These are phyloP conservation scores for Tinospora cordifolia DNA, from an alignment of 164 flowering plant genomes.

Conservation along the genomic window DNA sequence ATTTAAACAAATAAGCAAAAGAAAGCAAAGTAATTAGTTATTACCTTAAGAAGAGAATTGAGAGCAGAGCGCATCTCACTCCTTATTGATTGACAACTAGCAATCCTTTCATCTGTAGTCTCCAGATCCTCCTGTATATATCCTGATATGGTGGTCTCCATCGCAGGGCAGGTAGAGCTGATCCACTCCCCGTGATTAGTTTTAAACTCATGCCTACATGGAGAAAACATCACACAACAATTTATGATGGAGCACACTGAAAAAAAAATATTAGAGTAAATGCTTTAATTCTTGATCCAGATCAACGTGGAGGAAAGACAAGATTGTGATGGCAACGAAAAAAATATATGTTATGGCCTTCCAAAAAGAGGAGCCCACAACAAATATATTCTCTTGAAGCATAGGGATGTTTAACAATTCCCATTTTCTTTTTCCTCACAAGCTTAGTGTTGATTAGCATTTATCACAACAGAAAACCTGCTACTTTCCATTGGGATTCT, in stretches of 20 bases:
- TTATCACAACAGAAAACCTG: too few species aligned
- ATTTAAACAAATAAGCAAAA: neutral
- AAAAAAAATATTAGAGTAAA: neutral
- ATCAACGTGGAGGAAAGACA: neutral
- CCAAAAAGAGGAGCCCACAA: neutral
- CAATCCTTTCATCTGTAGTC: conserved; percentile 33
- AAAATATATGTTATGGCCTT: neutral
- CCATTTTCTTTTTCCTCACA: too few species aligned
- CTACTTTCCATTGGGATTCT: too few species aligned
- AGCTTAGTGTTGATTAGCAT: too few species aligned
- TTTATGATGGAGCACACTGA: too few species aligned
- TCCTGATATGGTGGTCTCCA: conserved; percentile 39
- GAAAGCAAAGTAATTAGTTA: conserved; percentile 5
- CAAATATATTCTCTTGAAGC: neutral
- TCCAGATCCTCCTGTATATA: conserved; percentile 30
- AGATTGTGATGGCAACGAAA: neutral
- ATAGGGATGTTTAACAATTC: neutral
- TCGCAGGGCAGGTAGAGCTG: conserved; percentile 39
- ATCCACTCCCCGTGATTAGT: conserved; percentile 73
- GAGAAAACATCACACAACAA: neutral
- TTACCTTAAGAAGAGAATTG: conserved; percentile 66
- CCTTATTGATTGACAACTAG: conserved; percentile 36
- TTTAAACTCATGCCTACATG: conserved; percentile 66
- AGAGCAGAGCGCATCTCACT: conserved; percentile 62
- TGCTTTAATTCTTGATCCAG: neutral